Conservation (phyloP, 192 early-diverging fungal species). For the Rhizoclosmatium sp. region DNA sequence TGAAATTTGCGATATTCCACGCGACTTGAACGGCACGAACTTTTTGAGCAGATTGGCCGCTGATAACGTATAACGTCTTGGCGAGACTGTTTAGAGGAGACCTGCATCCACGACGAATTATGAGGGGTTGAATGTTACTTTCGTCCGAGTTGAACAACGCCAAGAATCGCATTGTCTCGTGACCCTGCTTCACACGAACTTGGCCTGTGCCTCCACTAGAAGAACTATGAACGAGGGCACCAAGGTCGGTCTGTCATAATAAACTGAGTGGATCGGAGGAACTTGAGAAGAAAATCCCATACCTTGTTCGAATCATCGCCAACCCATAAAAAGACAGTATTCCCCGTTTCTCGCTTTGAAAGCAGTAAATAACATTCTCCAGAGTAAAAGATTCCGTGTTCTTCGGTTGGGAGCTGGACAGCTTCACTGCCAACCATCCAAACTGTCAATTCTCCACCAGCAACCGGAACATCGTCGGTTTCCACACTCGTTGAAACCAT, state of each 20-base stretch:
- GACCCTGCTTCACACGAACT: constrained; percentile 46
- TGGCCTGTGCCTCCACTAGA: too few species aligned
- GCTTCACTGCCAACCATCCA: constrained; percentile 32
- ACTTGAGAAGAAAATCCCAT: neutral
- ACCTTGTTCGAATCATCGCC: constrained; percentile 46
- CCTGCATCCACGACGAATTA: constrained; percentile 20
- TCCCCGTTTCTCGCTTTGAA: constrained; percentile 40
- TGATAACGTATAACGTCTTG: constrained; percentile 39
- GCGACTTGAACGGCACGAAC: constrained; percentile 38
- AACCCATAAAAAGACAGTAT: constrained; percentile 49
- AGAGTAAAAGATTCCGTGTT: constrained; percentile 45
- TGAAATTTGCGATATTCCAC: constrained; percentile 34
- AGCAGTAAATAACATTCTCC: constrained; percentile 46
- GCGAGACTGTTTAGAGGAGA: neutral
- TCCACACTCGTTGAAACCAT: too few species aligned
- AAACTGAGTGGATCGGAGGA: neutral
- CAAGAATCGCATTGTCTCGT: constrained; percentile 47
- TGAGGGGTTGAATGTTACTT: neutral
- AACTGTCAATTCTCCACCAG: too few species aligned
- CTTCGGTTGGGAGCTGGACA: constrained; percentile 9
- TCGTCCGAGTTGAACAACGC: constrained; percentile 30
- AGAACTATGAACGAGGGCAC: constrained; percentile 40
- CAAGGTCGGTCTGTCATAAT: constrained; percentile 48
- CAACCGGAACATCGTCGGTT: too few species aligned
- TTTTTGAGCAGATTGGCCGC: neutral